Base-by-base conservation (phyloP, 2,329 filamentous ascomycete genomes). In the Pestalotiopsis sp. region DNA sequence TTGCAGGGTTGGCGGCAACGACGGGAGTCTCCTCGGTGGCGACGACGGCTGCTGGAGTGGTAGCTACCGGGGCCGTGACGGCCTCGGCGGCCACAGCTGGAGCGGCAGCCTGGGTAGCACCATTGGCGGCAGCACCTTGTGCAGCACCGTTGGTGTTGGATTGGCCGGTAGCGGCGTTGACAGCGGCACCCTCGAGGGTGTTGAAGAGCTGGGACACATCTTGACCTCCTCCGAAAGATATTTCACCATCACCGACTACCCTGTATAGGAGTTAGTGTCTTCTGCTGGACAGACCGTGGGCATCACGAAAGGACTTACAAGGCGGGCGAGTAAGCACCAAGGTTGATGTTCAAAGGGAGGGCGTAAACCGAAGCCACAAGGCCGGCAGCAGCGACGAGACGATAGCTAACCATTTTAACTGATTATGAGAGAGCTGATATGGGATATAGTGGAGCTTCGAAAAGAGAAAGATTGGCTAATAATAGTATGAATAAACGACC, bases 131-230 rank as follows among this genome's bases (percentile, higher is more conserved):
- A 38, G 71, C 72, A 52, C 72, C 73, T 7, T 71, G 69, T 14
- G 71, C 69, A 39, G 69, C 70, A 66, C 69, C 70, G 67, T 75
- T 76, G 17, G 68, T 66, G 65, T 69, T 68, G 25, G 68, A 61
- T 4, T 58, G 38, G 31, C 65, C 58, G 49, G 66, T 61, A n/a
- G 70, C 25, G 6, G 25, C 56, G 12, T 70, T 68, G 25, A 57
- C 56, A 23, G 58, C 68, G 25, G 69, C 84, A 66, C 84, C 84
- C 75, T 85, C 81, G 71, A 84, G 79, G 57, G 81, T 82, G 70
- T 79, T 84, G 77, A 85, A 81, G 67, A 85, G 74, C 66, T 74
- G 79, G 61, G 82, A 79, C 39, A 85, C 83, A 74, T 84, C 83
- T 75, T 81, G 77, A 67, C 78, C 79, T 69, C 83, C 83, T 72